These are phyloP conservation scores for Boletus sp. DNA, from an alignment of 1,284 basidiomycete genomes.

Conservation along the genomic window DNA sequence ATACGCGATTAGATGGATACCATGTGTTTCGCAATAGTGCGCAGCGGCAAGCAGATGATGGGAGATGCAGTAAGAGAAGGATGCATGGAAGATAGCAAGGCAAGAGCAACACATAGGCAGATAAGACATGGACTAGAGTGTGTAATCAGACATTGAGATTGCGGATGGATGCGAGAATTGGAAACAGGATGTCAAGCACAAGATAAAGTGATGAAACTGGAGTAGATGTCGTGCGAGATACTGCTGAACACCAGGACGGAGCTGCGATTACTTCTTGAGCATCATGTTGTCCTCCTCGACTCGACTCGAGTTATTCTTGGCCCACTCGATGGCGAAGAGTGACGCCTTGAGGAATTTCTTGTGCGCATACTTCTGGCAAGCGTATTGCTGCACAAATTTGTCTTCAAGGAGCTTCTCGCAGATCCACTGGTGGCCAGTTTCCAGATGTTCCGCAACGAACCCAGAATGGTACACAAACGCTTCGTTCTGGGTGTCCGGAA, in stretches of 20 bases:
- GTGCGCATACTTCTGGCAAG: constrained; percentile 95
- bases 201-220: constrained; percentile 27
- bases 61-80: constrained; percentile 21
- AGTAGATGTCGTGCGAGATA: constrained; percentile 28
- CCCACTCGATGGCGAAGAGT: constrained; percentile 69
- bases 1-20: constrained; percentile 34
- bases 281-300: constrained; percentile 42
- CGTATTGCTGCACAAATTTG: constrained; percentile 81
- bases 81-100: constrained; percentile 34
- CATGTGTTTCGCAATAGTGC: constrained; percentile 36
- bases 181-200: constrained; percentile 39
- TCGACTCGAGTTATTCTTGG: constrained; percentile 40
- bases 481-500: constrained; percentile 60
- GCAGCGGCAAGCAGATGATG: constrained; percentile 28
- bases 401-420: constrained; percentile 81
- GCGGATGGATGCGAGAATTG: constrained; percentile 32
- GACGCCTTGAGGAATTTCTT: constrained; percentile 95
- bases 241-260: constrained; percentile 19
- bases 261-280: constrained; percentile 42
- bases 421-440: constrained; percentile 79
- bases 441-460: constrained; percentile 87
- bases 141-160: constrained; percentile 39
- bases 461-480: constrained; percentile 93
- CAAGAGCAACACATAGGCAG: constrained; percentile 35
- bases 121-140: constrained; percentile 36